Evolutionary conservation across 31 red algal genomes (phyloP).

Genomic region (Bonnemaisonia californica): DNA sequence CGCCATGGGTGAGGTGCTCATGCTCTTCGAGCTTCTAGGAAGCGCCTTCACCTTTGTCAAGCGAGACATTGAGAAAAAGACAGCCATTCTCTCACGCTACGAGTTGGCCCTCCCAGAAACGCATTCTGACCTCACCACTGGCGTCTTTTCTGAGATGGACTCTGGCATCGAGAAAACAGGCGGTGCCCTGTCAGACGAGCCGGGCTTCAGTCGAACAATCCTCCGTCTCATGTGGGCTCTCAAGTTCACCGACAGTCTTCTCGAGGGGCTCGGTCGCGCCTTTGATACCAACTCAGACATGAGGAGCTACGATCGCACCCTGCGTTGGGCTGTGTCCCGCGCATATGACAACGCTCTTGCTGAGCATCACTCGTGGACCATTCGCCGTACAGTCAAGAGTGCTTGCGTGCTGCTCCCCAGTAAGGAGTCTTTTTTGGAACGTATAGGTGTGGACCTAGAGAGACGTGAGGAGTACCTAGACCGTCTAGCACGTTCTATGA

Average conservation of each 20-base stretch:
- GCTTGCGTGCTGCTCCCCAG: constrained; percentile 84
- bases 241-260: constrained; percentile 70
- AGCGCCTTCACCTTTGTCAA: constrained; percentile 79
- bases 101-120: background rate
- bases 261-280: constrained; percentile 57
- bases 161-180: background rate
- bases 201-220: constrained; percentile 60
- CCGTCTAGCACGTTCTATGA: constrained; percentile 57
- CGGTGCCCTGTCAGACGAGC: constrained; percentile 1
- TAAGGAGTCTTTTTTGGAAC: constrained; percentile 77
- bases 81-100: constrained; percentile 43
- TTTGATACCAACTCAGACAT: constrained; percentile 27
- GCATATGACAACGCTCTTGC: constrained; percentile 88
- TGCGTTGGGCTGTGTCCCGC: constrained; percentile 63
- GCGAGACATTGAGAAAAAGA: constrained; percentile 72
- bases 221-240: constrained; percentile 89
- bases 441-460: constrained; percentile 64
- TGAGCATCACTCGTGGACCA: constrained; percentile 86
- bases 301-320: constrained; percentile 21
- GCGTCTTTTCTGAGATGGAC: constrained; percentile 38
- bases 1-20: constrained; percentile 73
- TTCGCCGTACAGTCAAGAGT: constrained; percentile 73
- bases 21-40: constrained; percentile 82
- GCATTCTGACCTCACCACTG: constrained; percentile 33
- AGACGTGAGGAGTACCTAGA: constrained; percentile 63